Conservation (phyloP, 2,329 filamentous ascomycete species). For the Xylaria sp. region DNA sequence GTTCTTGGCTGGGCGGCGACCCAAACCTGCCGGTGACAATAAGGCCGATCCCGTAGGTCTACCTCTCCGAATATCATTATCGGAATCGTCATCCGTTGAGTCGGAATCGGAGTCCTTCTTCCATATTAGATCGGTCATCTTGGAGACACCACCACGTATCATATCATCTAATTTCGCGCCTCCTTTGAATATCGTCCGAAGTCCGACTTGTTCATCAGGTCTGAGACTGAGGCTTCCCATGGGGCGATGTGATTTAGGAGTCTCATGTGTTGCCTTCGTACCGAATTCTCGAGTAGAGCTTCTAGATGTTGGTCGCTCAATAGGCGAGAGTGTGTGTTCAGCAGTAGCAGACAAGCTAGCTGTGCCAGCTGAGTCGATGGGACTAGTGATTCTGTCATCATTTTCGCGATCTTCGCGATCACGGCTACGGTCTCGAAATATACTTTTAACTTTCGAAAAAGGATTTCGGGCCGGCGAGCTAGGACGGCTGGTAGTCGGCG, state of each 20-base stretch:
- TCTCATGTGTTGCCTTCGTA: conserved; percentile 57
- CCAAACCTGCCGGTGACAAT: conserved; percentile 52
- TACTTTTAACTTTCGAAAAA: conserved; percentile 65
- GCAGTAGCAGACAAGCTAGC: conserved; percentile 46
- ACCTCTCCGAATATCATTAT: conserved; percentile 56
- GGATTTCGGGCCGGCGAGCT: conserved; percentile 72
- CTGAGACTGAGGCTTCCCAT: conserved; percentile 61
- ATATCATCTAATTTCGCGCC: conserved; percentile 75
- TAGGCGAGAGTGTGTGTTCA: conserved; percentile 46
- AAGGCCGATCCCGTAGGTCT: conserved; percentile 53
- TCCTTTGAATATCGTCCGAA: conserved; percentile 82
- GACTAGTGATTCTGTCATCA: conserved; percentile 50
- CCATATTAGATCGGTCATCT: conserved; percentile 68
- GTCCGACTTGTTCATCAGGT: conserved; percentile 63
- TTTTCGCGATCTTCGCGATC: conserved; percentile 56
- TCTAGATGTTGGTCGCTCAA: conserved; percentile 50
- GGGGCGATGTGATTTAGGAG: conserved; percentile 60
- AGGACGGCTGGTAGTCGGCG: conserved; percentile 70
- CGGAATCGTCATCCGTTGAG: conserved; percentile 62
- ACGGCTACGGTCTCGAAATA: conserved; percentile 65
- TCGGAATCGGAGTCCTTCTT: conserved; percentile 61
- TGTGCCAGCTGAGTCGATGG: conserved; percentile 45
- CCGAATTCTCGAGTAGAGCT: conserved; percentile 55
- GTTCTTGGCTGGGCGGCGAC: conserved; percentile 53
- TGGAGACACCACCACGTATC: conserved; percentile 69